Base-by-base conservation (phyloP, 1,284 basidiomycete genomes). In the Coniferiporia weirii region DNA sequence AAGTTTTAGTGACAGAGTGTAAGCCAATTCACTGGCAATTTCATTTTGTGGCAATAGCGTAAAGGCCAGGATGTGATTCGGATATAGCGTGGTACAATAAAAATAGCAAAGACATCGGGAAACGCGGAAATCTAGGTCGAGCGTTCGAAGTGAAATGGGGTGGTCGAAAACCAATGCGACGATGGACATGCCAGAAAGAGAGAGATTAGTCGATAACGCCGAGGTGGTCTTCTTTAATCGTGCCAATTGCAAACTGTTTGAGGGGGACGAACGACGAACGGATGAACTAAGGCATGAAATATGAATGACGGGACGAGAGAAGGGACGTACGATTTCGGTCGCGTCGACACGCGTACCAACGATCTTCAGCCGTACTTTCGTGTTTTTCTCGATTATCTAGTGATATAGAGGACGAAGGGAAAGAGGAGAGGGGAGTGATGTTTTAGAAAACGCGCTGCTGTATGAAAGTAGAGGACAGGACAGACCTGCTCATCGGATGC, bases 311-410 rank as follows among this genome's bases (percentile, higher is more conserved):
- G 5, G 27, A 27, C 27, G 27, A 27, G 27, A 5, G 27, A 27
- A 27, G 27, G 27, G 15, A 81, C 89, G 66, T 70, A 95, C 93
- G 67, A 99, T 98, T 72, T 98, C 95, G 27, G 94, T 98, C 19
- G 95, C 95, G 70, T 99, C 96, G 7, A 98, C 92, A 68, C 96
- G 85, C 34, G 95, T 97, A 34, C 96, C 96, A 15, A 99, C 95
- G 57, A 99, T 95, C 74, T 98, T 96, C 73, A 98, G 81, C 43
- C 96, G 85, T 38, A 98, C 89, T 61, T 88, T 86, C 0, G 92
- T 92, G 64, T 93, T 93, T 73, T 96, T 97, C 71, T 96, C 92
- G 67, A 96, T 98, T 66, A 91, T 87, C 85, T 92, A 63, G 60
- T 48, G 22, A 54, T 3, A 27, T 5, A 5, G 27, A 27, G 27